Evolutionary conservation across 73 alveolate species (phyloP).

Genomic region (Paramecium caudatum): DNA sequence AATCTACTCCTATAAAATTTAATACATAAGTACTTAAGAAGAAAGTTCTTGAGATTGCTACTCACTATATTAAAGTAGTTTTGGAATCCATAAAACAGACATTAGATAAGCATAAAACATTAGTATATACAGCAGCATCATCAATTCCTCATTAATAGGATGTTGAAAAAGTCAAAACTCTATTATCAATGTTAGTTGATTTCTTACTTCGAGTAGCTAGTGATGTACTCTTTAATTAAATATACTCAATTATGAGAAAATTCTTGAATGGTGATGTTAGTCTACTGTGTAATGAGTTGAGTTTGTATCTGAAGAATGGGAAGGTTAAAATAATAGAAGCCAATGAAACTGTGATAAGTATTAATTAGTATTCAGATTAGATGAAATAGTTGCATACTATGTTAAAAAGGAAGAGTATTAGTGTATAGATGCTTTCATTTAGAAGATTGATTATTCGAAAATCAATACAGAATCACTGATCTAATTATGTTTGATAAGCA

Average conservation of each 20-base stretch:
- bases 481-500: conserved; percentile 22
- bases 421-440: conserved; percentile 5
- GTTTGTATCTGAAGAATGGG: conserved; percentile 2
- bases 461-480: conserved; percentile 25
- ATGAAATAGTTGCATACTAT: conserved; percentile 29
- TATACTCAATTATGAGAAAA: neutral
- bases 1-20: conserved; percentile 43
- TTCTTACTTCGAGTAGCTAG: neutral
- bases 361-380: neutral
- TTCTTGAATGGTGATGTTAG: conserved; percentile 21
- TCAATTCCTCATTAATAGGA: conserved; percentile 6
- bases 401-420: neutral
- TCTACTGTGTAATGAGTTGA: conserved; percentile 46
- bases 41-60: conserved; percentile 43
- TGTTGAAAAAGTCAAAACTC: conserved; percentile 28
- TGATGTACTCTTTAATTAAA: conserved; percentile 21
- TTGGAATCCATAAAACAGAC: neutral
- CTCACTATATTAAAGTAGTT: conserved; percentile 47
- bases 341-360: neutral
- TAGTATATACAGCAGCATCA: neutral
- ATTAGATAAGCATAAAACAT: conserved; percentile 11
- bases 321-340: conserved; percentile 23
- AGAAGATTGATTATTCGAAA: neutral
- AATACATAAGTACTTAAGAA: neutral
- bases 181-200: conserved; percentile 38